Evolutionary conservation across 371 early-diverging fungal species (phyloP), one percentile per base, ranked within the genome.

Genomic region (Chytridium lagenaria): DNA sequence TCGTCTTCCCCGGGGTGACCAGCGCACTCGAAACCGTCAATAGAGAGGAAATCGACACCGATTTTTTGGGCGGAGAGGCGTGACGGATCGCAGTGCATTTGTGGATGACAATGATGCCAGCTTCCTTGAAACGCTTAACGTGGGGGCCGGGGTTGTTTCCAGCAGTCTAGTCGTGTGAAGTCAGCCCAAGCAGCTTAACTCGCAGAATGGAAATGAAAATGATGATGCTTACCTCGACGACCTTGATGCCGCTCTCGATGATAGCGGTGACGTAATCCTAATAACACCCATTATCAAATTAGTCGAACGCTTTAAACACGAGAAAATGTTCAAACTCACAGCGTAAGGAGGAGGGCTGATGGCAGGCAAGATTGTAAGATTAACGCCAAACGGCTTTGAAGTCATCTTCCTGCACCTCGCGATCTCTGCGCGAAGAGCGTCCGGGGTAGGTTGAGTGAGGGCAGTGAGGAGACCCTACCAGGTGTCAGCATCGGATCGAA

Each of bases 1-100:
- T 92, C 93, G 73, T 93, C 92, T 81, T 93, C 93, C 63, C 93
- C 93, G 12, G 93, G 93, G 74, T 93, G 93, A 44, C 93, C 93
- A 67, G 92, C 93, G 80, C 93, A 93, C 78, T 93, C 92, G 76
- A 89, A 91, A 7, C 93, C 92, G 75, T 92, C 93, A 55, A 93
- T 90, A 37, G 90, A 91, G 63, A 92, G 72, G 74, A 67, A 79
- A 69, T 79, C 80, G 19, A 80, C 79, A 37, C 80, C 79, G 38
- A 80, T 57, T 30, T 74, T 72, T 79, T 90, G 89, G 38, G 92
- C 90, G 37, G 86, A 81, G 30, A 67, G 5, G 92, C 92, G 75
- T 93, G 93, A 19, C 92, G 87, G 69, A 93, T 89, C 26, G 91
- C 82, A 1, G 91, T 90, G 80, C 92, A 91, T 74, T 93, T 92